Evolutionary conservation across 1,139 yeast species (phyloP), one percentile per base, ranked within the genome.

Genomic region (Geotrichum candidum): DNA sequence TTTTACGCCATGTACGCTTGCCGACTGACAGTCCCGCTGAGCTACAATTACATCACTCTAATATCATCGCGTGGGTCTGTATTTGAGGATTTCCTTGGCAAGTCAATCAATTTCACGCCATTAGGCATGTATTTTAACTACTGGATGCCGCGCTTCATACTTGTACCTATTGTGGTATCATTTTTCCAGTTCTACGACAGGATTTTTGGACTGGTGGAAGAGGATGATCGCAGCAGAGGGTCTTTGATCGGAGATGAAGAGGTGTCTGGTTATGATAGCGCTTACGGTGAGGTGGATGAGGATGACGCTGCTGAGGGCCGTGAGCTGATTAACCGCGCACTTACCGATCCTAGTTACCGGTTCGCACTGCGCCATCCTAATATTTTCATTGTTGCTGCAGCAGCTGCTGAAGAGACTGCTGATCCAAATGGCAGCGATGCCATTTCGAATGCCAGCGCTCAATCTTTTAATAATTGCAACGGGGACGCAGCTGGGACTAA

Each of bases 1-100:
- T 90, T 90, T 72, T 90, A 87, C 72, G 85, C 92, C 31, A 87
- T 89, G 69, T 90, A 90, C 69, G 85, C 89, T 46, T 88, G 94
- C 61, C 84, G 96, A 66, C 77, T 90, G 71, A 88, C 96, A 0
- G 86, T 90, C n/a, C 96, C 96, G 3, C 78, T 90, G 66, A 84
- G 90, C 48, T 90, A 87, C 75, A 90, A 90, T 72, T 90, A 88
- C 71, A 74, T 89, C 62, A 88, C 89, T 51, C 76, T 90, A 58
- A 79, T 87, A 64, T 79, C 84, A 15, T 78, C 82, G 31, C 72
- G 78, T 59, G 77, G 75, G 27, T 76, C 78, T 1, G 79, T 76
- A 31, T 77, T 77, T 68, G 78, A 77, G 56, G 76, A 76, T 59
- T 88, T 91, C 78, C 80, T 87, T 65, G 96, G 96, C 25, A 80